Percentiles rank a stretch among this genome's conserved stretches.
Evolutionary conservation across 768 basidiomycete genomes (phyloP).

Genomic region (Lentinula guzmanii): DNA sequence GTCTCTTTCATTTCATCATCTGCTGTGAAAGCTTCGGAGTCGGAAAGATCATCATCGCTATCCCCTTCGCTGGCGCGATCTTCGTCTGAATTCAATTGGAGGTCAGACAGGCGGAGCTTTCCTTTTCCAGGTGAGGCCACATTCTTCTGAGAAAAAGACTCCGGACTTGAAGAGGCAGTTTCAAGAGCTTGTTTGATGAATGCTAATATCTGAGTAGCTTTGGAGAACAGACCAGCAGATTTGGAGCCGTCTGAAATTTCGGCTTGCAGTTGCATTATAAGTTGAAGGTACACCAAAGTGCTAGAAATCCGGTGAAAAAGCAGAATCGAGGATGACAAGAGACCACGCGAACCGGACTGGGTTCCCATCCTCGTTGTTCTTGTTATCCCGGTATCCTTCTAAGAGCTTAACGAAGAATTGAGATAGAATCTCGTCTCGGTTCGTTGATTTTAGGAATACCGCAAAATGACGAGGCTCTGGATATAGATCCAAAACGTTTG

Average conservation of each 20-base stretch:
- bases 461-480: slow-evolving; percentile 75
- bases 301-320: slow-evolving; percentile 26
- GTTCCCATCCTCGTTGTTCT: slow-evolving; percentile 33
- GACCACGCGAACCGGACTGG: slow-evolving; percentile 41
- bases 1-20: slow-evolving; percentile 72
- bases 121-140: neutral
- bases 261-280: slow-evolving; percentile 78
- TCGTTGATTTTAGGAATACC: slow-evolving; percentile 54
- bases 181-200: slow-evolving; percentile 81
- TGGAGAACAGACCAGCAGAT: slow-evolving; percentile 49
- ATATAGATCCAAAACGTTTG: slow-evolving; percentile 58
- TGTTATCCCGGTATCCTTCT: slow-evolving; percentile 55
- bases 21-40: slow-evolving; percentile 29
- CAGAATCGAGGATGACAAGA: neutral
- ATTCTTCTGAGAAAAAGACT: slow-evolving; percentile 5
- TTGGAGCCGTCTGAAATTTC: slow-evolving; percentile 50
- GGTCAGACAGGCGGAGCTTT: neutral
- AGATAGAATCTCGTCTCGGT: slow-evolving; percentile 64
- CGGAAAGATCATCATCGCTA: slow-evolving; percentile 47
- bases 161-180: slow-evolving; percentile 17
- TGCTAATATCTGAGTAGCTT: slow-evolving; percentile 69
- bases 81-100: slow-evolving; percentile 11
- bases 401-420: slow-evolving; percentile 70
- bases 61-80: slow-evolving; percentile 43
- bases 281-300: slow-evolving; percentile 68